Percentiles rank a stretch among this genome's conserved stretches.
Conservation (phyloP, 306 rosid species). For the Senna siamea region DNA sequence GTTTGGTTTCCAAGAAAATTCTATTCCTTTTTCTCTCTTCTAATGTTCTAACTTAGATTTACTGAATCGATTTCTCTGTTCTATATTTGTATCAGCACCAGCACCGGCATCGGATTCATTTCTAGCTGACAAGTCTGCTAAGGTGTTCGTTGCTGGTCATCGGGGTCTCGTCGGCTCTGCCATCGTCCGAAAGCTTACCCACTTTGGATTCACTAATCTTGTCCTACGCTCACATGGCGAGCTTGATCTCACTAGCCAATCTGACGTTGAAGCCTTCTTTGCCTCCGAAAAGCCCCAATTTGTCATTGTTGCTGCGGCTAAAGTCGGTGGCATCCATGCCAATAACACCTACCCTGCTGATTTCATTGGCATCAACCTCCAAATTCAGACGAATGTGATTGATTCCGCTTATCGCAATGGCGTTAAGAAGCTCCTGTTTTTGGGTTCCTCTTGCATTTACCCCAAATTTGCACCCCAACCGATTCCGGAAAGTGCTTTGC, state of each 20-base stretch:
- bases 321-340: conserved; percentile 98
- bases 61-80: neutral
- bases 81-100: conserved; percentile 30
- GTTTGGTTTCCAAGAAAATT: conserved; percentile 28
- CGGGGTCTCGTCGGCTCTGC: conserved; percentile 96
- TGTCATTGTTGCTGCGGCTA: conserved; percentile 91
- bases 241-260: conserved; percentile 87
- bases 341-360: conserved; percentile 94
- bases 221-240: conserved; percentile 72
- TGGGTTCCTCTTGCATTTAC: conserved; percentile 94
- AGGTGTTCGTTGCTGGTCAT: conserved; percentile 94
- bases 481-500: conserved; percentile 75
- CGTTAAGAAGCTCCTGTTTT: conserved; percentile 72
- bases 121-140: conserved; percentile 70
- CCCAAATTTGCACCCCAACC: conserved; percentile 98
- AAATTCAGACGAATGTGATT: conserved; percentile 88
- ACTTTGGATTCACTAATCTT: conserved; percentile 73
- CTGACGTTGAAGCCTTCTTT: conserved; percentile 85
- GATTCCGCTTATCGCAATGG: conserved; percentile 77
- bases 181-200: conserved; percentile 74
- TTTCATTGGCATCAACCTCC: conserved; percentile 86
- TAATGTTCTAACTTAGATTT: conserved; percentile 2
- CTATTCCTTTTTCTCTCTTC: neutral
- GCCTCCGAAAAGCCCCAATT: conserved; percentile 72
- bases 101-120: conserved; percentile 53